Conservation (phyloP, 257 asterid species). For the Solanum pennellii region DNA sequence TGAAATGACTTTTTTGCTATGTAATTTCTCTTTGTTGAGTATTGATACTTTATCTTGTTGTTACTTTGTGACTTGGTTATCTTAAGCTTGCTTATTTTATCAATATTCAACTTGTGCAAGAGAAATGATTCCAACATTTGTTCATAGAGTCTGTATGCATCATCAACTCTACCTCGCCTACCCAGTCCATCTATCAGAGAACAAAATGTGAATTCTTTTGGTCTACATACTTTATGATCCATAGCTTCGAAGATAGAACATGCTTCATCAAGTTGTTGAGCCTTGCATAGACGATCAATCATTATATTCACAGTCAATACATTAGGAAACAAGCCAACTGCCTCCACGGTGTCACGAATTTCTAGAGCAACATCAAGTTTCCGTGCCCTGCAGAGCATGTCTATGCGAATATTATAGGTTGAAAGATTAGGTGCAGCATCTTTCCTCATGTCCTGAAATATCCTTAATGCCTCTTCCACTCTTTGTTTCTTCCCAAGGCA, state of each 20-base stretch:
- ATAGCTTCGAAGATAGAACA: constrained; percentile 50
- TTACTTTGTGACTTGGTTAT: not conserved
- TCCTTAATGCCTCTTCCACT: constrained; percentile 58
- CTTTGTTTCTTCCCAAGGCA: constrained; percentile 74
- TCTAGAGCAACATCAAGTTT: constrained; percentile 50
- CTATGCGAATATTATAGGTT: constrained; percentile 73
- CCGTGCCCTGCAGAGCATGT: constrained; percentile 76
- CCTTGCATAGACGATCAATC: constrained; percentile 90
- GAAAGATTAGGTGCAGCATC: constrained; percentile 83
- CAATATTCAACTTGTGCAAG: not conserved
- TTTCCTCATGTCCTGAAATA: constrained; percentile 69
- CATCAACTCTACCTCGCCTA: constrained; percentile 77
- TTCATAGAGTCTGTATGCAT: constrained; percentile 78
- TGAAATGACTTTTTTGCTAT: not conserved
- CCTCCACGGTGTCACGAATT: constrained; percentile 57
- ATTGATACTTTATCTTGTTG: not conserved
- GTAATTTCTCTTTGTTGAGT: not conserved
- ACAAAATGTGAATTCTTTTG: constrained; percentile 68
- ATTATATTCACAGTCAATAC: constrained; percentile 70
- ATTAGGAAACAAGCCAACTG: constrained; percentile 58
- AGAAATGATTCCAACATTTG: constrained; percentile 45
- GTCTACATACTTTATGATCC: constrained; percentile 60
- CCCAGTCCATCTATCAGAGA: constrained; percentile 90
- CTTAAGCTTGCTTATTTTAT: too few species aligned
- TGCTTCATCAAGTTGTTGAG: constrained; percentile 74